A percentile compares a stretch with the other conserved stretches of the same genome.
Evolutionary conservation across 129 eudicot species (phyloP).

Genomic region (Flaveria ramosissima): DNA sequence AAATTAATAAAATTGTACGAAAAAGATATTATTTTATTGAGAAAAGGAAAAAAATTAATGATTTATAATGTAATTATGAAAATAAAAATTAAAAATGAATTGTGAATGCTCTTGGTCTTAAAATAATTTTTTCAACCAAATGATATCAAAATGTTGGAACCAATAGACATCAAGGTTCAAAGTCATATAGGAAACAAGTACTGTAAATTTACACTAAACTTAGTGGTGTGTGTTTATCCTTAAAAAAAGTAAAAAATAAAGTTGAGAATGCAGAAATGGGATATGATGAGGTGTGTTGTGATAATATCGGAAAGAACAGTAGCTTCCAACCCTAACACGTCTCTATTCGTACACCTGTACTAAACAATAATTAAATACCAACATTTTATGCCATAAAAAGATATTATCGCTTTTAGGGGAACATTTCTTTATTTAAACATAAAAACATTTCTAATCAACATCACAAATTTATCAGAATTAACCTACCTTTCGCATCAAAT

Average conservation of each 20-base stretch:
- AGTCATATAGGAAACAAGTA: too few relatives aligned
- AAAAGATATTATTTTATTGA: too few relatives aligned
- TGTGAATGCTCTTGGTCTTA: too few relatives aligned
- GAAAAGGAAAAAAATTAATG: too few relatives aligned
- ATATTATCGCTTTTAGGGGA: slow-evolving; percentile 7
- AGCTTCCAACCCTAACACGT: slow-evolving; percentile 17
- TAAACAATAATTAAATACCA: not conserved
- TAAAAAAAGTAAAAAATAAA: not conserved
- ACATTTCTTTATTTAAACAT: slow-evolving; percentile 19
- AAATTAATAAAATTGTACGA: too few relatives aligned
- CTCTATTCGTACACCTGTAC: slow-evolving; percentile 19
- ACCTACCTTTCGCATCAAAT: not conserved
- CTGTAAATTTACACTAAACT: too few relatives aligned
- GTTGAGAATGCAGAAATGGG: not conserved
- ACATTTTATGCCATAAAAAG: slow-evolving; percentile 15
- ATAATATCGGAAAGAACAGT: not conserved
- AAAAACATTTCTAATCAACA: not conserved
- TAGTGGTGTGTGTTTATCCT: too few relatives aligned
- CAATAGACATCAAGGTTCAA: too few relatives aligned
- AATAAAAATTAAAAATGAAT: too few relatives aligned
- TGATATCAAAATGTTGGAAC: too few relatives aligned
- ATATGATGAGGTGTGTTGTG: not conserved
- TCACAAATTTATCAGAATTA: not conserved
- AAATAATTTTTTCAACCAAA: too few relatives aligned
- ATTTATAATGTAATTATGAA: too few relatives aligned